Percentiles rank a stretch among this genome's conserved stretches.
These are phyloP conservation scores for Allodekkera sacchari DNA, from an alignment of 805 yeast genomes.

Conservation along the genomic window DNA sequence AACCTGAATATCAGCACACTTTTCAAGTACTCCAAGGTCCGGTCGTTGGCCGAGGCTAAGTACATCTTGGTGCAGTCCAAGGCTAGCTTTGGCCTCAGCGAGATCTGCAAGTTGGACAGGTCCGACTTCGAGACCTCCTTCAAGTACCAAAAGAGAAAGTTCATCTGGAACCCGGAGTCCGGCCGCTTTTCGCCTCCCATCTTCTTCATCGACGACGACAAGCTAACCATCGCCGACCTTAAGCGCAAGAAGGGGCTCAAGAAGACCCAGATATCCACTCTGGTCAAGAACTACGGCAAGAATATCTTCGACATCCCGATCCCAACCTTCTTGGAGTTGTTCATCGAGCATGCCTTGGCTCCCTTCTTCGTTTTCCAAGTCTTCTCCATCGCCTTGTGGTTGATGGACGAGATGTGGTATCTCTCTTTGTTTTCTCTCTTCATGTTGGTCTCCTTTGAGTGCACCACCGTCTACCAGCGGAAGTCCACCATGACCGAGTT, in stretches of 20 bases:
- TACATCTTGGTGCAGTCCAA: constrained; percentile 73
- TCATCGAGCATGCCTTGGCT: constrained; percentile 96
- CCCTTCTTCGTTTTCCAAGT: constrained; percentile 96
- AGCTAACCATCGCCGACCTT: constrained; percentile 47
- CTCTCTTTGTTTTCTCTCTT: constrained; percentile 83
- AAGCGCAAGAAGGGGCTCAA: constrained; percentile 35
- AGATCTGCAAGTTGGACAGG: constrained; percentile 53
- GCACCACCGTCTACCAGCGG: constrained; percentile 92
- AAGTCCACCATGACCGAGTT: constrained; percentile 91
- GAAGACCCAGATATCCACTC: constrained; percentile 24
- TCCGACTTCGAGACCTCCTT: constrained; percentile 58
- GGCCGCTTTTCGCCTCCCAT: constrained; percentile 71
- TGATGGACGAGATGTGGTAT: constrained; percentile 96
- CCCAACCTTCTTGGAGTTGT: constrained; percentile 83
- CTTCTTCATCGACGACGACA: constrained; percentile 62
- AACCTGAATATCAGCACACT: constrained; percentile 58
- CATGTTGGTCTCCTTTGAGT: constrained; percentile 90
- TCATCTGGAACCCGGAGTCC: constrained; percentile 51
- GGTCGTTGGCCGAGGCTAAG: constrained; percentile 52
- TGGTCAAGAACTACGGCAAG: constrained; percentile 61
- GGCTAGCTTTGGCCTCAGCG: constrained; percentile 80
- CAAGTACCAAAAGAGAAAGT: constrained; percentile 86
- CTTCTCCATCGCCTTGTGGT: constrained; percentile 92
- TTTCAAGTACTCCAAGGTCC: constrained; percentile 57
- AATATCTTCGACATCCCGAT: constrained; percentile 92